Base-by-base conservation (phyloP, 2,329 filamentous ascomycete genomes). In the Periconia sp. region DNA sequence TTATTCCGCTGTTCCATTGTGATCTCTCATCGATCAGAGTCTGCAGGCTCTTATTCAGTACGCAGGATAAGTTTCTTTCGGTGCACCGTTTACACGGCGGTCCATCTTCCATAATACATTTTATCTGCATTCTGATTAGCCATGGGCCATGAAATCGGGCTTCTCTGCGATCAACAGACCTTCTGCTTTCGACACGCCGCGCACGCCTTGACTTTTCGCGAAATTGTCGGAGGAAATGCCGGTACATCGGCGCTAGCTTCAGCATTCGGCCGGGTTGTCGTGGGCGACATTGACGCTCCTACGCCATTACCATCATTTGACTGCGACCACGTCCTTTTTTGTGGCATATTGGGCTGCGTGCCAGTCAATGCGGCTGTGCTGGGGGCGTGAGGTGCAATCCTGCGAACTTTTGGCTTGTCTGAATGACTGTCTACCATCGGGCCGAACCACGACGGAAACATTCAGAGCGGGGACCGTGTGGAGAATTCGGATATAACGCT, bases 151-250 rank as follows among this genome's bases (percentile, higher is more conserved):
- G n/a, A n/a, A n/a, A n/a, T n/a, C n/a, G n/a, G 22, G 10, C n/a
- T 26, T 18, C 7, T 13, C 17, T 11, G 13, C 11, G 10, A 19
- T 13, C 29, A 10, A 25, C 16, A 15, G 12, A 63, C 62, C 61
- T 80, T 80, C 49, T 79, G 77, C 43, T 77, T 75, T 47, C 78
- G 74, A 56, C 78, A 80, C 49, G 78, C 74, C 8, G 77, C 78
- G 55, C 78, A 80, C 19, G 78, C 78, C 36, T 66, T 67, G 29
- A 67, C 60, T 34, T 65, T 65, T 9, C 63, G 56, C 28, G 63
- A 67, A 24, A 66, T 66, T 10, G 56, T 44, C 8, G 61, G 61
- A 28, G 53, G 34, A 13, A 24, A 17, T 21, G 16, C 21, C 24
- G 40, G 11, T 15, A 19, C 36, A 10, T 50, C 46, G 30, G 33